These are phyloP conservation scores for Blastobotrys terrestris DNA, from an alignment of 805 yeast species.

Conservation along the genomic window DNA sequence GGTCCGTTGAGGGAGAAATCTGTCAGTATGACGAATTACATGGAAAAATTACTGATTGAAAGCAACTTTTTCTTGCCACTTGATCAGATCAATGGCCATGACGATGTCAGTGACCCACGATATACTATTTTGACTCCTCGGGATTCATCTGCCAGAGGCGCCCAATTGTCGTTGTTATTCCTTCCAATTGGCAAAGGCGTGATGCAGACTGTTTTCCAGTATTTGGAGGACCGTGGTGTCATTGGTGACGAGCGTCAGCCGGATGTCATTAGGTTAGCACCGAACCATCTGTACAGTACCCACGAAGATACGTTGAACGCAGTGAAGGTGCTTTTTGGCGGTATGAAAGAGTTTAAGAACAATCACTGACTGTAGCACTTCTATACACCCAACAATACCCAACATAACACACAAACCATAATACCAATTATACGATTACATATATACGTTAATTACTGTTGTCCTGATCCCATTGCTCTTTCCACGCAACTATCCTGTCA, in stretches of 20 bases:
- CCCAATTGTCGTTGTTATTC: constrained; percentile 76
- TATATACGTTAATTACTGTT: constrained; percentile 35
- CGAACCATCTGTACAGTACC: constrained; percentile 76
- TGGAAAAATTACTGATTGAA: constrained; percentile 42
- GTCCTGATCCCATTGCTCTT: constrained; percentile 63
- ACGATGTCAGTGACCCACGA: constrained; percentile 27
- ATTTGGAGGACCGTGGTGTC: constrained; percentile 51
- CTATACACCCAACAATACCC: no score
- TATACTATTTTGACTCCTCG: constrained; percentile 73
- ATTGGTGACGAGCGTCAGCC: constrained; percentile 89
- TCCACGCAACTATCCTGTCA: constrained; percentile 69
- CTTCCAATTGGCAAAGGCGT: constrained; percentile 42
- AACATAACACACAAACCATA: background rate
- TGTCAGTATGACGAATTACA: constrained; percentile 47
- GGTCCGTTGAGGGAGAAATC: constrained; percentile 50
- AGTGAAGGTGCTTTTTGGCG: constrained; percentile 39
- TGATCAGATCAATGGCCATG: constrained; percentile 15
- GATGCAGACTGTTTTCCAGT: constrained; percentile 55
- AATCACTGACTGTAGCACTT: no score
- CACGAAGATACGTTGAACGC: constrained; percentile 55
- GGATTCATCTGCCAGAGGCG: constrained; percentile 56
- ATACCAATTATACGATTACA: background rate
- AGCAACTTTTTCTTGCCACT: constrained; percentile 43
- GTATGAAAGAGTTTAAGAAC: background rate
- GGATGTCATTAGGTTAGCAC: constrained; percentile 84